A percentile compares a stretch with the other conserved stretches of the same genome.
Evolutionary conservation across 139 green algal genomes (phyloP).

Genomic region (Marvania coccoides): DNA sequence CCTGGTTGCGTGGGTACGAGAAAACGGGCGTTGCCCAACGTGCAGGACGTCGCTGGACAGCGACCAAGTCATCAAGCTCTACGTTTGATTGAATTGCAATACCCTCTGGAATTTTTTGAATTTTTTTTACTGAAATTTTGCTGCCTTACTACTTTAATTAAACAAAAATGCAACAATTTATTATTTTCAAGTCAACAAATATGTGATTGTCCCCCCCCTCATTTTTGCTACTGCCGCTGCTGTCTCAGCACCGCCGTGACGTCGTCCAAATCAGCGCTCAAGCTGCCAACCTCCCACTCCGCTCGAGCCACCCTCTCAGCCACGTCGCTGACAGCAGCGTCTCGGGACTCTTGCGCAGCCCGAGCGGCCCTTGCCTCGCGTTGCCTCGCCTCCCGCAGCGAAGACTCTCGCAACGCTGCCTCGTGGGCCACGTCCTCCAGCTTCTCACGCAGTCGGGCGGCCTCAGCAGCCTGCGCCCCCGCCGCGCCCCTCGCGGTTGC

Average conservation of each 20-base stretch:
- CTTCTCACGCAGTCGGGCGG: not conserved
- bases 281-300: not conserved
- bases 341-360: not conserved
- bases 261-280: not conserved
- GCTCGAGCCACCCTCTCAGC: not conserved
- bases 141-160: not conserved
- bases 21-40: not conserved
- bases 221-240: too few species aligned
- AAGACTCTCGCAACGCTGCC: not conserved
- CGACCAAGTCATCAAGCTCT: not conserved
- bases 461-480: not conserved
- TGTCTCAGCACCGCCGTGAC: too few species aligned
- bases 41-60: not conserved
- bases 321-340: not conserved
- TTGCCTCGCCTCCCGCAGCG: not conserved
- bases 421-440: not conserved
- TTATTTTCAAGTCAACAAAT: not conserved
- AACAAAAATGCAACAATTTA: not conserved
- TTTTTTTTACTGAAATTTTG: not conserved
- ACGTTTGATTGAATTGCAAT: not conserved
- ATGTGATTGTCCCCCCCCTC: too few species aligned
- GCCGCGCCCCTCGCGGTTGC: not conserved
- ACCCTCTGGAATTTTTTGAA: not conserved
- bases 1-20: not conserved
- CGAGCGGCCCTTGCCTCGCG: not conserved